A percentile compares a stretch with the other conserved stretches of the same genome.
phyloP scores from a whole-genome alignment of 2,329 filamentous ascomycete genomes.

The Graphilbum ipis-grandicollis region DNA sequence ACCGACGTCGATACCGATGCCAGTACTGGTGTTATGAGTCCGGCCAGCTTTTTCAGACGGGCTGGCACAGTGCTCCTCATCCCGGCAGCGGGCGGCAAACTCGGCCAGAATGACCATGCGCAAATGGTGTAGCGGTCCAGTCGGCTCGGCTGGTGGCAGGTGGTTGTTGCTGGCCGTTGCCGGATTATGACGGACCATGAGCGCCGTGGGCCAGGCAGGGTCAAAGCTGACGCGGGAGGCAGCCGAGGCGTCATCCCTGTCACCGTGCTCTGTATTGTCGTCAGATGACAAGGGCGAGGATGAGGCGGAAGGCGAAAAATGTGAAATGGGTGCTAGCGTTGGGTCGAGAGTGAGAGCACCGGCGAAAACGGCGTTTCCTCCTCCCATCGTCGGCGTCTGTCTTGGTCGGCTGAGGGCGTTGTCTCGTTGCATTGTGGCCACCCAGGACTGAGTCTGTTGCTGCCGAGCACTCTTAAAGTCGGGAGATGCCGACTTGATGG shows the following conservation, averaged over 20 bases:
- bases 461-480: background rate
- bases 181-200: background rate
- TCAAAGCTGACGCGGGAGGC: background rate
- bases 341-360: too few species aligned
- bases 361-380: too few species aligned
- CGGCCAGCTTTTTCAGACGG: too few species aligned
- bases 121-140: conserved; percentile 2
- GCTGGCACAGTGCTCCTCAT: too few species aligned
- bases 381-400: too few species aligned
- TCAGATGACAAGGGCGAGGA: too few species aligned
- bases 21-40: too few species aligned
- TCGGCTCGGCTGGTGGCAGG: conserved; percentile 5
- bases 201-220: background rate
- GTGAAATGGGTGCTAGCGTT: too few species aligned
- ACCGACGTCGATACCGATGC: too few species aligned
- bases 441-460: background rate
- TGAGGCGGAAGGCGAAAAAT: too few species aligned
- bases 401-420: background rate
- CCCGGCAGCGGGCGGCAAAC: conserved; percentile 5
- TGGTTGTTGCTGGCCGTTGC: conserved; percentile 1
- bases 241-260: background rate
- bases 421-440: background rate
- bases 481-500: too few species aligned
- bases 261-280: too few species aligned
- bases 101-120: conserved; percentile 7